phyloP scores from a whole-genome alignment of 2,329 filamentous ascomycete genomes.

The Lomentospora prolificans region DNA sequence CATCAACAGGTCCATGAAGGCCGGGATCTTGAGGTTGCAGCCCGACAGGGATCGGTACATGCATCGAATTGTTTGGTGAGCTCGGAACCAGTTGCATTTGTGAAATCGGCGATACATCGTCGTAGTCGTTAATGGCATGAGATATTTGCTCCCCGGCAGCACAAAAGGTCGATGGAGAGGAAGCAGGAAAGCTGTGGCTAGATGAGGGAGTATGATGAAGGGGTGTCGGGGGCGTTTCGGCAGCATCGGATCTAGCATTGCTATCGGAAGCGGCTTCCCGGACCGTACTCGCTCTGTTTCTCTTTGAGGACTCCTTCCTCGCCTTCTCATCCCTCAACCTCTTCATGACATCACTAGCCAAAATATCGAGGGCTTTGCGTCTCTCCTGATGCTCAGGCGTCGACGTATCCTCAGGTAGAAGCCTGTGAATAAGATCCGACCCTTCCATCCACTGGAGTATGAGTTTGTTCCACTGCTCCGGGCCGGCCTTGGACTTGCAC shows the following conservation, averaged over 20 bases:
- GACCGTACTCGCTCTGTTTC: constrained; percentile 4
- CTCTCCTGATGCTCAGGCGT: constrained; percentile 46
- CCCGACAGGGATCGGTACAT: constrained; percentile 10
- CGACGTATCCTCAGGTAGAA: constrained; percentile 38
- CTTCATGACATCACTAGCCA: constrained; percentile 71
- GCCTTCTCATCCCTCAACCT: constrained; percentile 58
- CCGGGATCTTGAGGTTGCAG: constrained; percentile 10
- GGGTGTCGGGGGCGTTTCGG: not conserved
- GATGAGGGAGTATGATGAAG: not conserved
- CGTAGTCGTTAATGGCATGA: constrained; percentile 9
- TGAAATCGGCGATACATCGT: constrained; percentile 9
- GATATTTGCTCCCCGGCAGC: constrained; percentile 14
- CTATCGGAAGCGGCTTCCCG: not conserved
- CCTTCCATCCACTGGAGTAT: constrained; percentile 58
- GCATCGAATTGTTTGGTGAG: constrained; percentile 7
- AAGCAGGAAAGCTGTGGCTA: not conserved
- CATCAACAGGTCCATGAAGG: not conserved
- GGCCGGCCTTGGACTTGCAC: constrained; percentile 62
- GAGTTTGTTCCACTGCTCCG: constrained; percentile 60
- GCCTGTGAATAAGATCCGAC: constrained; percentile 43
- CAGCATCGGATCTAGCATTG: not conserved
- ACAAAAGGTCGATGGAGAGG: not conserved
- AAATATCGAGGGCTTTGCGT: constrained; percentile 56
- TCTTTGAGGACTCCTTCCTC: constrained; percentile 34
- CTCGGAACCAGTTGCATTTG: constrained; percentile 10